These are phyloP conservation scores for Aspergillus jensenii DNA, from an alignment of 2,329 filamentous ascomycete genomes.

Conservation along the genomic window DNA sequence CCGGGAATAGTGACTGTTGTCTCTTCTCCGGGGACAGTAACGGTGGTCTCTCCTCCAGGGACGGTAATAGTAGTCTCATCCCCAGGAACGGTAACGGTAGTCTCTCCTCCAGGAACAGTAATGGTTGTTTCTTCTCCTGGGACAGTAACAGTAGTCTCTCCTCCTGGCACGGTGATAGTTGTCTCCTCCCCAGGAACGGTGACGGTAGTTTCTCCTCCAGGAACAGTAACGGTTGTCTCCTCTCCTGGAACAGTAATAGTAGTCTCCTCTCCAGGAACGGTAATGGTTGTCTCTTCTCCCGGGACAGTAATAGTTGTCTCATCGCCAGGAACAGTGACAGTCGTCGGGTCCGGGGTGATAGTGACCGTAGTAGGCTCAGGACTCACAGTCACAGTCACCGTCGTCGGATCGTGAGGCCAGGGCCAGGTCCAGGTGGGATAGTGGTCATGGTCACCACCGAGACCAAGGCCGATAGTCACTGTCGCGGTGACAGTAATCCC, in stretches of 20 bases:
- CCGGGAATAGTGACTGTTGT: background rate
- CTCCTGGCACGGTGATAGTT: background rate
- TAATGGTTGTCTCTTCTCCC: background rate
- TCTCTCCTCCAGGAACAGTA: too few species aligned
- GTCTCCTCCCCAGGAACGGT: background rate
- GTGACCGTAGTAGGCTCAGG: too few species aligned
- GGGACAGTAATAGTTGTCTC: constrained; percentile 1
- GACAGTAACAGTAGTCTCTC: too few species aligned
- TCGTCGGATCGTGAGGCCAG: background rate
- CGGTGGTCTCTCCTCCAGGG: background rate
- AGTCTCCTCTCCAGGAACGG: background rate
- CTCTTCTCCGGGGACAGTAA: background rate
- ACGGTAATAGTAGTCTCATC: too few species aligned
- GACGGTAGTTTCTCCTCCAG: too few species aligned
- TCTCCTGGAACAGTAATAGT: too few species aligned
- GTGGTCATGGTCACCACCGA: background rate
- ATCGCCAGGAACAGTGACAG: background rate
- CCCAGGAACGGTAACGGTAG: too few species aligned
- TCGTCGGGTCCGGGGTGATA: too few species aligned
- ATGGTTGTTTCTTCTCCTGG: too few species aligned
- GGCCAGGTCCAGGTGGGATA: too few species aligned
- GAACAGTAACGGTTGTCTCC: too few species aligned
- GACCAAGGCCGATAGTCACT: too few species aligned
- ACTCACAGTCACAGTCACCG: constrained; percentile 9
- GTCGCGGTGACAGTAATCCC: background rate